Evolutionary conservation across 768 basidiomycete species (phyloP), one percentile per base, ranked within the genome.

Genomic region (Boletus reticulatus): DNA sequence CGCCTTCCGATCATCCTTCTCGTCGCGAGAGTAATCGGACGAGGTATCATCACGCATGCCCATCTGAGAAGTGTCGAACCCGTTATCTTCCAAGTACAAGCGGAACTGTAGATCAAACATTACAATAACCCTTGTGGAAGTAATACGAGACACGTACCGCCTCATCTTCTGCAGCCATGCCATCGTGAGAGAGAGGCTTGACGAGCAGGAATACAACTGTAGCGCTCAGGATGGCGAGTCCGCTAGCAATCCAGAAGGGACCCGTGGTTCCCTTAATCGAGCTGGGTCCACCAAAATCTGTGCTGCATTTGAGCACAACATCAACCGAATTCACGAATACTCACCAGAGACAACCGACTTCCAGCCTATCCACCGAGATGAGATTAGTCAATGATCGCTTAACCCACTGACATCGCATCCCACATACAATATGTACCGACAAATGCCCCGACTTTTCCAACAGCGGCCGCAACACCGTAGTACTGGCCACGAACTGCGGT

Each of bases 241-340:
- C 88, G 61, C 88, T 89, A n/a, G 80, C 92, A 58, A 93, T 69
- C 89, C 87, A 92, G 81, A 93, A 93, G 14, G 91, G 91, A 19
- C 92, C 91, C 0, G 92, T 93, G 66, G 88, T 86, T 48, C 86
- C 88, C 57, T 74, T 78, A 37, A 72, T 67, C 24, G 80, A 72
- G 13, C 49, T 60, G 2, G 78, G 10, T 6, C 85, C 86, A 56
- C 85, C 85, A 57, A 91, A 91, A 20, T 79, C 88, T 60, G n/a
- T 47, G 48, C 20, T n/a, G 19, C 1, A 27, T 48, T 22, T 56
- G 17, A 39, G 45, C 43, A 51, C 55, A 43, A 34, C 17, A 27
- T 48, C 1, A 2, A 14, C 16, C 5, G 12, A 43, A 17, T 22
- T 41, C 22, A 20, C 16, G 50, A 17, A n/a, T 22, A 62, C 74